Conservation (phyloP, 1,284 basidiomycete genomes). For the Ustilago sp. region DNA sequence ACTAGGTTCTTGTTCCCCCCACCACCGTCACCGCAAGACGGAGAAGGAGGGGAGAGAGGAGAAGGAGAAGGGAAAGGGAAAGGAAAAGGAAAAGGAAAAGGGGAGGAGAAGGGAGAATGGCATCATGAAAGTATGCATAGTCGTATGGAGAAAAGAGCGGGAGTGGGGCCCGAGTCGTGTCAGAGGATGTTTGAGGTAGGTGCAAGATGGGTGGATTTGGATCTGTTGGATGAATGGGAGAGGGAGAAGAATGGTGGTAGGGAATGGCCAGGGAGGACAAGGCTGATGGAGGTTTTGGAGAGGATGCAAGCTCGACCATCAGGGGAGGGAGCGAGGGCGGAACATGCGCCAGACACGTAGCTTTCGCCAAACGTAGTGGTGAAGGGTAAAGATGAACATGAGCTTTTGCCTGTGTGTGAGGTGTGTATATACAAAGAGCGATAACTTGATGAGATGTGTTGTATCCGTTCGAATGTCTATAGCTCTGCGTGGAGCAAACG, state of each 20-base stretch:
- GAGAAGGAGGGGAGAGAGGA: not conserved
- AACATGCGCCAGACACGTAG: slow-evolving; percentile 1
- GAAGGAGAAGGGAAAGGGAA: not conserved
- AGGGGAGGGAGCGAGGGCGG: not conserved
- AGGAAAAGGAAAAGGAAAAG: not conserved
- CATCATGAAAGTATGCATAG: slow-evolving; percentile 26
- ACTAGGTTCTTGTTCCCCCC: slow-evolving; percentile 74
- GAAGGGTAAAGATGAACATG: not conserved
- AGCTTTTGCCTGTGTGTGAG: not conserved
- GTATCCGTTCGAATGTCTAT: not conserved
- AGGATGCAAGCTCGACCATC: not conserved
- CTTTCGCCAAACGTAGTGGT: not conserved
- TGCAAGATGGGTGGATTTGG: slow-evolving; percentile 76
- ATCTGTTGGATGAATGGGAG: slow-evolving; percentile 81
- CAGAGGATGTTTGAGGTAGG: slow-evolving; percentile 63
- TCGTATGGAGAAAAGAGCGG: slow-evolving; percentile 29
- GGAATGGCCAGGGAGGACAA: slow-evolving; percentile 75
- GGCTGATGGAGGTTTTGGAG: slow-evolving; percentile 21
- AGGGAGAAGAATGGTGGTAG: slow-evolving; percentile 75
- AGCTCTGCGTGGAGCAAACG: no score
- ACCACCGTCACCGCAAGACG: not conserved
- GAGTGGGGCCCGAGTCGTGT: slow-evolving; percentile 57
- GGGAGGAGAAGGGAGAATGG: not conserved
- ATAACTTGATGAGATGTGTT: slow-evolving; percentile 7
- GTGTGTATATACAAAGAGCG: slow-evolving; percentile 1